phyloP scores from a whole-genome alignment of 2,329 filamentous ascomycete species.

The Fusarium bulbicola region DNA sequence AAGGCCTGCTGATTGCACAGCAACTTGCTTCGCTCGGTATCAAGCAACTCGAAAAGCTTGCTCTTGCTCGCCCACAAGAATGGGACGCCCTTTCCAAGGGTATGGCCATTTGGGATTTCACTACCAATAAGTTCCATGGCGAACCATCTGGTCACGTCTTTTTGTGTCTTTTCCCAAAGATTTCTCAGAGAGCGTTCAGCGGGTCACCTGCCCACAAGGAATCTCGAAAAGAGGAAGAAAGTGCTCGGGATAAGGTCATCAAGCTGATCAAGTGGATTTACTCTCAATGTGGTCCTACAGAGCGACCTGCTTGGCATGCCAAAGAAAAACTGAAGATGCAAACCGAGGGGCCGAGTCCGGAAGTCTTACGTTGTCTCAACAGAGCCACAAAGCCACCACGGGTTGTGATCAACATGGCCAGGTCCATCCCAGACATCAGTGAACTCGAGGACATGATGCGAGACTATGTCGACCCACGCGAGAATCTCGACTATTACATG shows the following conservation, averaged over 20 bases:
- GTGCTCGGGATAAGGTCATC: background rate
- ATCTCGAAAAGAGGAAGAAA: background rate
- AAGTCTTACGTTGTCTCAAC: background rate
- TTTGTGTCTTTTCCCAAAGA: constrained; percentile 40
- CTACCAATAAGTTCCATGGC: constrained; percentile 18
- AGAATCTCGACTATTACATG: background rate
- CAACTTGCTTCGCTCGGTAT: constrained; percentile 35
- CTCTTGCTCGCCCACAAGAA: constrained; percentile 28
- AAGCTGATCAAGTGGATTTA: background rate
- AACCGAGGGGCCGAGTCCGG: background rate
- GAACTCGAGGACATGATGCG: background rate
- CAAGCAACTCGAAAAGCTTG: constrained; percentile 33
- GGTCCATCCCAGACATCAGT: constrained; percentile 10
- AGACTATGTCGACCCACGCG: background rate
- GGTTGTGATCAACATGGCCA: constrained; percentile 7
- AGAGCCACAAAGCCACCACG: background rate
- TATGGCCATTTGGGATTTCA: constrained; percentile 43
- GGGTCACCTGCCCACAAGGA: background rate
- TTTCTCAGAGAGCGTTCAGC: constrained; percentile 6
- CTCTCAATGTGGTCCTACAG: background rate
- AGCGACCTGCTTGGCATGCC: background rate
- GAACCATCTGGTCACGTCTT: constrained; percentile 38
- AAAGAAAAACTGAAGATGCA: background rate
- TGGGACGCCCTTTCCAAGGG: constrained; percentile 40
- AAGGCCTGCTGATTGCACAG: constrained; percentile 17